Conservation (phyloP, 768 basidiomycete genomes). For the Neoboletus subvelutipes region DNA sequence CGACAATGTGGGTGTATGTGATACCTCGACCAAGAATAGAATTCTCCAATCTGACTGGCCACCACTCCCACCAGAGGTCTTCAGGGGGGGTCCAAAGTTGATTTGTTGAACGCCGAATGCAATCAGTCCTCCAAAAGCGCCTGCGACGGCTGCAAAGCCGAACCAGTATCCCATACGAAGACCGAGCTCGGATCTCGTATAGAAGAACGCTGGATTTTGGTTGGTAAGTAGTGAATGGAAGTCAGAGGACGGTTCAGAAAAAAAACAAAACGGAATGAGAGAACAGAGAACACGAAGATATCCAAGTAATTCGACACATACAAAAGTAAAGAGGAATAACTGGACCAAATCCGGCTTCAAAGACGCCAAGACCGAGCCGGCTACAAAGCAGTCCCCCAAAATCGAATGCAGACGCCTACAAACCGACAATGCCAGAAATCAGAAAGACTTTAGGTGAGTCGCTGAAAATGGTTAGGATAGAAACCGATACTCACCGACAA, state of each 20-base stretch:
- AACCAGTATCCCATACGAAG: conserved; percentile 81
- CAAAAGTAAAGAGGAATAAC: conserved; percentile 78
- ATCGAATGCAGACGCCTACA: conserved; percentile 61
- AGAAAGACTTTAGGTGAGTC: background rate
- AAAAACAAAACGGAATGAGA: background rate
- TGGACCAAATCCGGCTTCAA: conserved; percentile 78
- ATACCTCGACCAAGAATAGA: conserved; percentile 72
- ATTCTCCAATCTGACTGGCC: conserved; percentile 35
- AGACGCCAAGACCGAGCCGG: conserved; percentile 67
- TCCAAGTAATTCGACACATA: conserved; percentile 33
- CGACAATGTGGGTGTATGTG: too few species aligned
- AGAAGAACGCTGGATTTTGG: conserved; percentile 63
- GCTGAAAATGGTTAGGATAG: background rate
- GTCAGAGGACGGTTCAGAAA: background rate
- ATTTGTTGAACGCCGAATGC: conserved; percentile 76
- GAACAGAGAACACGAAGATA: background rate
- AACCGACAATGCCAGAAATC: background rate
- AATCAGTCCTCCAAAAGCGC: conserved; percentile 82
- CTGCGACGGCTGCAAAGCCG: conserved; percentile 80
- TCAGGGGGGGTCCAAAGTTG: conserved; percentile 40
- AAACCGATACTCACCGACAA: conserved; percentile 50
- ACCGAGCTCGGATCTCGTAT: conserved; percentile 73
- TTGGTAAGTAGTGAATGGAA: background rate
- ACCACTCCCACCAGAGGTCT: conserved; percentile 24
- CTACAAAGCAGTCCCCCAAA: conserved; percentile 57